Evolutionary conservation across 2,329 filamentous ascomycete species (phyloP), one percentile per base, ranked within the genome.

Genomic region (Talaromyces marneffei): DNA sequence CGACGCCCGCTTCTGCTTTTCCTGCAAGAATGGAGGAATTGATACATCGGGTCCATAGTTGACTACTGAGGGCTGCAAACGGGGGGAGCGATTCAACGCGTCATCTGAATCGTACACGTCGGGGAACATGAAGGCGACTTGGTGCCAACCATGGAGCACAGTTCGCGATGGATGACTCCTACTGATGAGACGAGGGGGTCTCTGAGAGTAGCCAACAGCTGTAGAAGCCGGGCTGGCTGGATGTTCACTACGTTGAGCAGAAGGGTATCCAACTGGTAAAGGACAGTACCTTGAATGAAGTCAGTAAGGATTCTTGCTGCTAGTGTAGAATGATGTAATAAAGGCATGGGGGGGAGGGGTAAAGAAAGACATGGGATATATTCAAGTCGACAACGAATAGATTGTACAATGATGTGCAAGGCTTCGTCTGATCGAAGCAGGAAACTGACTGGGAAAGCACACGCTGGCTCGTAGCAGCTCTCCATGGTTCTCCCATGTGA

Each of bases 31-130:
- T 2, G 75, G 75, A n/a, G 75, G 73, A 33, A 69, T 68, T 20
- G 69, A 65, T 4, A 71, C 67, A 20, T 71, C 66, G 29, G 67
- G 65, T 48, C 64, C 64, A 70, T 74, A 74, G 60, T 74, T 68
- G 54, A 71, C 64, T 35, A 69, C 67, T 18, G 67, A 63, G 20
- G 67, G 60, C 64, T 72, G 63, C 57, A 77, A 69, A n/a, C 66
- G 71, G 42, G 77, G 77, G 42, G 76, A 77, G 61, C 67, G 65
- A 64, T 70, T 67, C 63, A 66, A 68, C 62, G 67, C 72, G 63
- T 77, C 75, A 62, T 78, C 75, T 62, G 73, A 71, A 63, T 78
- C 74, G 68, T 77, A 77, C 65, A 69, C 68, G 61, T 77, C 74
- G 66, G 67, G 67, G 66, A 65, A 74, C 70, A 75, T 74, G 66